Conservation (phyloP, 164 flowering plant genomes). For the Akebia trifoliata region DNA sequence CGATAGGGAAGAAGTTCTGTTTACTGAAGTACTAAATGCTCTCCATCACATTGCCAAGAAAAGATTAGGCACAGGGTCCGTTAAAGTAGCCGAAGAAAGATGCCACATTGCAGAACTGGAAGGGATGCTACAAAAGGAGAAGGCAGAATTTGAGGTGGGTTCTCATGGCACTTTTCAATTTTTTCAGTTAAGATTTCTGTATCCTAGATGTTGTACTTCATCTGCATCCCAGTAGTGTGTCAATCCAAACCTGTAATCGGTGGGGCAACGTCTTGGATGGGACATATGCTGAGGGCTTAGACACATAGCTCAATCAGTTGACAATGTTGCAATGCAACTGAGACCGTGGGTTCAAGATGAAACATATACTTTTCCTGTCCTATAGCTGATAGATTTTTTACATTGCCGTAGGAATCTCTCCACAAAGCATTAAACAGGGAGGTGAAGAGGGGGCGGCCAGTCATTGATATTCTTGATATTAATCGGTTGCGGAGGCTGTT, state of each 20-base stretch:
- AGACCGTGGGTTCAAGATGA: no score
- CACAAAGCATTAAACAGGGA: constrained; percentile 48
- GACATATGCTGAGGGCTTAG: no score
- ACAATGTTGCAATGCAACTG: no score
- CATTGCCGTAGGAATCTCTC: constrained; percentile 52
- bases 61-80: constrained; percentile 23
- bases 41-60: constrained; percentile 52
- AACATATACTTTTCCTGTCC: not conserved
- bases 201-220: not conserved
- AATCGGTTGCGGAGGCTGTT: constrained; percentile 74
- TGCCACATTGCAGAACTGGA: constrained; percentile 53
- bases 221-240: no score
- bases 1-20: constrained; percentile 57
- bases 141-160: constrained; percentile 77
- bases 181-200: no score
- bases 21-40: constrained; percentile 71
- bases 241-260: no score
- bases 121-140: constrained; percentile 64
- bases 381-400: not conserved
- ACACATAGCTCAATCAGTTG: no score
- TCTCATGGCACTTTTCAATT: constrained; percentile 1
- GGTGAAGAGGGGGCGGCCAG: constrained; percentile 50
- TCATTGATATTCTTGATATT: constrained; percentile 77
- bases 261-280: no score
- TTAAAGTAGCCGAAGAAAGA: constrained; percentile 45